A percentile compares a stretch with the other conserved stretches of the same genome.
phyloP scores from a whole-genome alignment of 768 basidiomycete genomes.

The Boletus bicolor region DNA sequence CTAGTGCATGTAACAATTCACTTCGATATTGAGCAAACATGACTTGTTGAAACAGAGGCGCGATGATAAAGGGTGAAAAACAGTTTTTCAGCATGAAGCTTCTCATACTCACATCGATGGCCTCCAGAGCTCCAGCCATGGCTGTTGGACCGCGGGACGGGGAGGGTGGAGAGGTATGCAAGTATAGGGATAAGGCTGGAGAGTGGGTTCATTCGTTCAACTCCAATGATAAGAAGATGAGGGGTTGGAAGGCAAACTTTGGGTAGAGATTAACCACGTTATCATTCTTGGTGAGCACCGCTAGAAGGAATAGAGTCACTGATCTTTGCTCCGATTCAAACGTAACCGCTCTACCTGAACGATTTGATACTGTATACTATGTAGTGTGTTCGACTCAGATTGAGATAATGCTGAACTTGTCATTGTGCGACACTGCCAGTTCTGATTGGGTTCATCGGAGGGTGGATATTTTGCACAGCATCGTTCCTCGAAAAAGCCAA shows the following conservation, averaged over 20 bases:
- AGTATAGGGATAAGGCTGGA: not conserved
- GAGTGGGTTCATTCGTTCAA: not conserved
- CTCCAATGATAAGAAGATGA: not conserved
- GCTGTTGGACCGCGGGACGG: not conserved
- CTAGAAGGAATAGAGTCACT: too few relatives aligned
- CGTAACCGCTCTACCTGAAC: too few relatives aligned
- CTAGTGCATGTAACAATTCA: not conserved
- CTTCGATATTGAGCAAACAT: not conserved
- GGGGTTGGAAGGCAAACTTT: too few relatives aligned
- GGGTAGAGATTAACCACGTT: not conserved
- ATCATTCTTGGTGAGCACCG: not conserved
- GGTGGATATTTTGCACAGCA: not conserved
- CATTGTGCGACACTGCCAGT: not conserved
- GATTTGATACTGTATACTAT: too few relatives aligned
- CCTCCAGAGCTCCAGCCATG: constrained; percentile 6
- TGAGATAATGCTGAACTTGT: too few relatives aligned
- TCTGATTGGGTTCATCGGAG: not conserved
- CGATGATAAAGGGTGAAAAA: not conserved
- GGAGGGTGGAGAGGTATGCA: not conserved
- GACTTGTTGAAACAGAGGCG: not conserved
- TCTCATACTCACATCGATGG: not conserved
- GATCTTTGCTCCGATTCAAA: not conserved
- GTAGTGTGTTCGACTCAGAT: too few relatives aligned
- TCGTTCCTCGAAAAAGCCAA: too few relatives aligned
- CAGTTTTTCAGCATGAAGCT: too few relatives aligned